phyloP scores from a whole-genome alignment of 495 filamentous ascomycete species.

The Immersiella caudata region DNA sequence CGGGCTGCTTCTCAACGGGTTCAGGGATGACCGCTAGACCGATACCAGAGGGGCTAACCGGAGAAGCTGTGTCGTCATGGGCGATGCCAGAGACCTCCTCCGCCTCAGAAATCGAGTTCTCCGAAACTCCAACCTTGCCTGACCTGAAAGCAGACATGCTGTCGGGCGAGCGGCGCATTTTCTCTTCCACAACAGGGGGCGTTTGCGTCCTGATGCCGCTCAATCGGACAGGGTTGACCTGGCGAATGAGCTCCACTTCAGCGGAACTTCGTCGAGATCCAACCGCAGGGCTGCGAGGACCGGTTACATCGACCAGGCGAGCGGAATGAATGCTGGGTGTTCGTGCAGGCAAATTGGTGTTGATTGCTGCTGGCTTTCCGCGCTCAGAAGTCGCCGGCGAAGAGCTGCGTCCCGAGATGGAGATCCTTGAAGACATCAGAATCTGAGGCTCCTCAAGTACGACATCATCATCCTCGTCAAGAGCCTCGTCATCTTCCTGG shows the following conservation, averaged over 20 bases:
- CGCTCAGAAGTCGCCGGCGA: slow-evolving; percentile 47
- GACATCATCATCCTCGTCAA: slow-evolving; percentile 44
- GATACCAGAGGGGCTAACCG: slow-evolving; percentile 16
- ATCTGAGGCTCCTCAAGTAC: slow-evolving; percentile 57
- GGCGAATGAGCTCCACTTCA: slow-evolving; percentile 43
- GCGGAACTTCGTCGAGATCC: slow-evolving; percentile 48
- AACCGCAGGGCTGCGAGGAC: slow-evolving; percentile 47
- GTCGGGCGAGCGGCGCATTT: slow-evolving; percentile 24
- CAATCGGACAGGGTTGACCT: slow-evolving; percentile 37
- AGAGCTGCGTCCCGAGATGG: slow-evolving; percentile 50
- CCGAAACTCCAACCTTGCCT: slow-evolving; percentile 30
- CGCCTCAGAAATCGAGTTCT: slow-evolving; percentile 41
- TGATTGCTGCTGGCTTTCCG: slow-evolving; percentile 43
- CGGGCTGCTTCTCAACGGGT: slow-evolving; percentile 10
- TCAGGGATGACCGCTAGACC: slow-evolving; percentile 22
- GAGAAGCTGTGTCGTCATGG: slow-evolving; percentile 21
- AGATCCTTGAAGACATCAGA: slow-evolving; percentile 57
- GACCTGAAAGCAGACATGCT: slow-evolving; percentile 25
- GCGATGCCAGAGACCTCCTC: slow-evolving; percentile 30
- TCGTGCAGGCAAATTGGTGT: slow-evolving; percentile 42
- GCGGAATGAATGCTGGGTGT: slow-evolving; percentile 57
- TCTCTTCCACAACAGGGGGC: slow-evolving; percentile 41
- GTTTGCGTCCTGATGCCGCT: slow-evolving; percentile 45
- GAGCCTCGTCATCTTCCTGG: slow-evolving; percentile 25
- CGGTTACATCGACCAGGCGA: slow-evolving; percentile 56